phyloP scores from a whole-genome alignment of 2,329 filamentous ascomycete species.

The Nemania sp. region DNA sequence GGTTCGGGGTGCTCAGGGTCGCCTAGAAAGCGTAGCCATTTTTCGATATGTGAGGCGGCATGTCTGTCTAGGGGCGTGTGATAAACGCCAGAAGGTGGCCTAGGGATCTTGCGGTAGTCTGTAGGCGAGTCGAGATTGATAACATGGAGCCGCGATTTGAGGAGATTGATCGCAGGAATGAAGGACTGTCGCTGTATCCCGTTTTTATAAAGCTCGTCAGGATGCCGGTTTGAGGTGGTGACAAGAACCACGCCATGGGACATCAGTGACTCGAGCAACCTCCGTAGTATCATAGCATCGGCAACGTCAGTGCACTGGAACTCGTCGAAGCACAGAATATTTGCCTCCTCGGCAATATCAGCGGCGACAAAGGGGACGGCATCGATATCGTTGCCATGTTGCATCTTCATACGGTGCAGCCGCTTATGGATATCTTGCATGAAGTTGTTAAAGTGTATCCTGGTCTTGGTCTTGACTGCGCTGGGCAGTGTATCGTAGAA shows the following conservation, averaged over 20 bases:
- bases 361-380: slow-evolving; percentile 90
- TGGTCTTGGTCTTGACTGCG: slow-evolving; percentile 79
- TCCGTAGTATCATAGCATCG: slow-evolving; percentile 94
- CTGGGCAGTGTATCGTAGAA: slow-evolving; percentile 91
- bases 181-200: slow-evolving; percentile 96
- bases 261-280: slow-evolving; percentile 88
- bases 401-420: slow-evolving; percentile 86
- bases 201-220: slow-evolving; percentile 96
- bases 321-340: slow-evolving; percentile 95
- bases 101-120: slow-evolving; percentile 95
- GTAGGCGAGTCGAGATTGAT: slow-evolving; percentile 95
- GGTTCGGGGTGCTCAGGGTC: slow-evolving; percentile 77
- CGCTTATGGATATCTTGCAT: slow-evolving; percentile 97
- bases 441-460: slow-evolving; percentile 99
- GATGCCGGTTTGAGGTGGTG: slow-evolving; percentile 96
- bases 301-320: slow-evolving; percentile 99
- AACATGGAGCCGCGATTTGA: slow-evolving; percentile 81
- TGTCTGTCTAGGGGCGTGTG: slow-evolving; percentile 82
- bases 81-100: slow-evolving; percentile 91
- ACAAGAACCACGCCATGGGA: slow-evolving; percentile 95
- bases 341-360: slow-evolving; percentile 84
- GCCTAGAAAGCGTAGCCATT: slow-evolving; percentile 95
- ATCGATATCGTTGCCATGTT: slow-evolving; percentile 87
- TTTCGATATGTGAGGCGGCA: slow-evolving; percentile 80
- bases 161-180: slow-evolving; percentile 89